Evolutionary conservation across 2,329 filamentous ascomycete species (phyloP), one percentile per base, ranked within the genome.

Genomic region (Phyllosticta citribraziliensis): DNA sequence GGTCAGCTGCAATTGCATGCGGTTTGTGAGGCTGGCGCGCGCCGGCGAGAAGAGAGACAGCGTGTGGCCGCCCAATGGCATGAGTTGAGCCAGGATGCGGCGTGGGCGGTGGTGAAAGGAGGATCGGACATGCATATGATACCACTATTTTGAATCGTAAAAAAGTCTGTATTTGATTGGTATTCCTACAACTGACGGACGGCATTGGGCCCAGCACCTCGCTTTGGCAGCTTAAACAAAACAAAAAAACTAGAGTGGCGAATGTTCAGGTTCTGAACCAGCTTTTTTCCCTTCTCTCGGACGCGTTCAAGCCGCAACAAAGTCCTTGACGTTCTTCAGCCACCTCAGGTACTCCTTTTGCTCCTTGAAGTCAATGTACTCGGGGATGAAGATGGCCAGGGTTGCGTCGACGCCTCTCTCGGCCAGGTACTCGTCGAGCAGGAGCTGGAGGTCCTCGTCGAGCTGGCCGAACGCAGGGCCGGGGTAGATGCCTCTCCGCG

Each of bases 301-400:
- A 6, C 19, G 10, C 59, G 14, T 17, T 58, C 57, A 62, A 33
- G 55, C 56, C 27, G 60, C 27, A 27, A 97, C 80, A 72, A 97
- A 97, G 65, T 78, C 79, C 85, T 93, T 94, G 76, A 97, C 83
- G 72, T 88, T 85, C 75, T 86, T 83, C 75, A 99, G 80, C 94
- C 95, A 99, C 66, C 83, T 79, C 64, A 95, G 79, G 76, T 99
- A 99, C 82, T 99, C 94, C 78, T 86, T 88, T 84, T 97, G 93
- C 84, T 99, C 94, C 87, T 99, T 99, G 78, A 89, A 85, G 73
- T 97, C 91, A 71, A 97, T 92, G 79, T 96, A 99, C 75, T 97
- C 92, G 47, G 92, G 91, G 53, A 96, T 87, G 76, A 97, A 97
- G 67, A 92, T 79, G 59, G 92, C 93, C 69, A 99, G 83, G 63